Base-by-base conservation (phyloP, 164 flowering plant species). In the Euptelea pleiosperma region DNA sequence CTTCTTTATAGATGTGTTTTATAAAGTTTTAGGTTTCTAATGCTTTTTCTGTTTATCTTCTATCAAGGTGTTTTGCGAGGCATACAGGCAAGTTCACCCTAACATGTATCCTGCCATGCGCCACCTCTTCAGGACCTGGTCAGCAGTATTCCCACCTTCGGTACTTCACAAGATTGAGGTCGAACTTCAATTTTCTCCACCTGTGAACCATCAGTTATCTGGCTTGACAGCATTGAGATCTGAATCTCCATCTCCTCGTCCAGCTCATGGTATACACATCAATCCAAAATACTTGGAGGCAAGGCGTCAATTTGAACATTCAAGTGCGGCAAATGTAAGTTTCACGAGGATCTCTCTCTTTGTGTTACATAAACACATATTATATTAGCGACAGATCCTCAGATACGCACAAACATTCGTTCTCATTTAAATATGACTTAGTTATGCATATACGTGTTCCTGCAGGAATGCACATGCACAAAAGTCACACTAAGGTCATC, bases 71-170 rank as follows among this genome's bases (percentile, higher is more conserved):
- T 94, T 86, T 64, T 85, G 89, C 61, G 86, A 76, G 67, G 91
- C 89, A 42, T 91, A 91, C 73, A 81, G 66, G 71, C 95, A 86
- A 79, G 85, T 89, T 47, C 75, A 81, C 41, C 88, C 93, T 41
- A 77, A 47, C 52, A 50, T 68, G 61, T 53, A 79, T 71, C 66
- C 74, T 59, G 65, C 93, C 8, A 85, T 94, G 96, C 88, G 86
- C 43, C 97, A 91, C 62, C 90, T 94, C 28, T 94, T 91, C 77
- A 79, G 93, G 11, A 94, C 99, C 0, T 94, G 97, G 99, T 71
- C 91, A 50, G 51, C 85, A 21, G 89, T 91, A 11, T 94, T 94
- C 66, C 96, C 99, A 22, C 61, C 71, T 42, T 55, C 81, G 2
- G 79, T 80, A 3, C 89, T 94, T 43, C 71, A 63, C 15, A 79